Evolutionary conservation across 2,329 filamentous ascomycete genomes (phyloP), one percentile per base, ranked within the genome.

Genomic region (Aspergillus ustus): DNA sequence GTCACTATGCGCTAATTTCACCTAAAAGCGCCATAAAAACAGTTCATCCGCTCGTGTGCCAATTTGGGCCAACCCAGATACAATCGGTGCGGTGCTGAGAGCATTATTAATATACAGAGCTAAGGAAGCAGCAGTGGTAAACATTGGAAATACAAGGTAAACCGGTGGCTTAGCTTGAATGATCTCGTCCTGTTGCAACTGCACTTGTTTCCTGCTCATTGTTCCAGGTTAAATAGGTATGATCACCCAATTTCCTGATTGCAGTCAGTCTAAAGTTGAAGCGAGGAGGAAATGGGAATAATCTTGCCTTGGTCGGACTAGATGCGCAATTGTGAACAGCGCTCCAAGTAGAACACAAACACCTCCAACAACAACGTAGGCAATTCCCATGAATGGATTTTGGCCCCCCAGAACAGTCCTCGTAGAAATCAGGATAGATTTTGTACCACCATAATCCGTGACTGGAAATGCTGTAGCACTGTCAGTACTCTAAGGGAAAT

Each of bases 181-280:
- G 66, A 65, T 89, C 86, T 62, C 88, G 87, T 49, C 79, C 81
- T 2, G 81, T 81, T 25, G 81, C 75, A 19, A 83, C 85, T 62
- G 84, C 85, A 50, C 85, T 83, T 62, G 80, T 83, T 7, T 85
- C 82, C 63, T 86, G 81, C 50, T 91, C 88, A 64, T 88, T 90
- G 76, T 98, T 97, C 95, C 95, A 99, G 25, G 92, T 95, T 52
- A 99, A 85, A 76, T 99, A 98, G 8, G 93, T 97, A 78, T 98
- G 95, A 77, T 99, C 95, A 64, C 95, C 95, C 46, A 99, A 86
- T 90, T 98, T 99, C 73, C 95, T 94, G 49, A 17, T 34, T 7
- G 11, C 15, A 17, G 49, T 63, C 8, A 59, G 48, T 28, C 55
- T 20, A 22, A 5, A 20, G 22, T 57, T 29, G 45, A 46, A 22